phyloP scores from a whole-genome alignment of 345 rosid species.

The Viola odorata region DNA sequence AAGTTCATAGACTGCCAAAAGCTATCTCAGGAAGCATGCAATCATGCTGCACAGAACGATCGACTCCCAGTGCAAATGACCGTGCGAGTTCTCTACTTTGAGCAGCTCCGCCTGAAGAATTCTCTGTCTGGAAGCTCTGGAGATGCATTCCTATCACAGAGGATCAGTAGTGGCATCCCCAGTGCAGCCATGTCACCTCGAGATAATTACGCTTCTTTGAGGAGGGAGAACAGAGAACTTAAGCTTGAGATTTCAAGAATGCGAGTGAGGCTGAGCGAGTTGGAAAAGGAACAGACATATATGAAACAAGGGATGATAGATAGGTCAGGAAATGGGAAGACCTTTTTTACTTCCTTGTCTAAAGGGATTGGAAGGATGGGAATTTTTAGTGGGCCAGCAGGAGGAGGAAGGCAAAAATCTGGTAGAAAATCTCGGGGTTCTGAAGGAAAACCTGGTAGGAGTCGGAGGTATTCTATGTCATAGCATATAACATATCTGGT shows the following conservation, averaged over 20 bases:
- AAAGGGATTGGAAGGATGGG: conserved; percentile 72
- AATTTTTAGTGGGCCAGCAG: conserved; percentile 43
- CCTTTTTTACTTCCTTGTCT: conserved; percentile 61
- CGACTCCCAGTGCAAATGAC: conserved; percentile 59
- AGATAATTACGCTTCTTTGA: conserved; percentile 59
- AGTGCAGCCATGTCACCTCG: conserved; percentile 73
- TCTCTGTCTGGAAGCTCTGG: conserved; percentile 55
- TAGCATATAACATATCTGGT: conserved; percentile 13
- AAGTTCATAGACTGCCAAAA: conserved; percentile 21
- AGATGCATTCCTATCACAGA: conserved; percentile 59
- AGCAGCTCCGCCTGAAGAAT: conserved; percentile 66
- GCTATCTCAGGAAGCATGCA: conserved; percentile 16
- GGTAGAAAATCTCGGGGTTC: conserved; percentile 43
- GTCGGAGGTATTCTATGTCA: conserved; percentile 47
- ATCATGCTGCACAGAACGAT: conserved; percentile 44
- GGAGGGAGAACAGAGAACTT: conserved; percentile 67
- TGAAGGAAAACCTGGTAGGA: conserved; percentile 49
- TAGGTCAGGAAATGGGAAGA: conserved; percentile 61
- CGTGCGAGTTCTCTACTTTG: conserved; percentile 54
- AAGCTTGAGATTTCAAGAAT: conserved; percentile 71
- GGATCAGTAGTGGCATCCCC: conserved; percentile 63
- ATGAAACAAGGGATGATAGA: conserved; percentile 70
- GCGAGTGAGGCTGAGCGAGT: conserved; percentile 62
- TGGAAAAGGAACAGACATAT: conserved; percentile 60
- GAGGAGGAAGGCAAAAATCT: conserved; percentile 47